Conservation (phyloP, 2,329 filamentous ascomycete species). For the Aspergillus caelatus region DNA sequence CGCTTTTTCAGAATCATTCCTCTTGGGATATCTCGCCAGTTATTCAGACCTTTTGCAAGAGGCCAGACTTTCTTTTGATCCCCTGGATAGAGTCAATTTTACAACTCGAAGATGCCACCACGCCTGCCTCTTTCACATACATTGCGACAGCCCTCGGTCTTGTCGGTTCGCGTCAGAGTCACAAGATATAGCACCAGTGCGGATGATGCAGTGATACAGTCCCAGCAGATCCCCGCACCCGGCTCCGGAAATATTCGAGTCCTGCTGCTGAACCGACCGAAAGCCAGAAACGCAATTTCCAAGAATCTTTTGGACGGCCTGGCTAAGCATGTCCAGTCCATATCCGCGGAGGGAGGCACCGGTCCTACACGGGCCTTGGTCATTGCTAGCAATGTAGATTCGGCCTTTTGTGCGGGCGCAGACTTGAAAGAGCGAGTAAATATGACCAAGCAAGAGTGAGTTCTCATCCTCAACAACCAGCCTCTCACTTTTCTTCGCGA, state of each 20-base stretch:
- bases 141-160: constrained; percentile 21
- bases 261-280: constrained; percentile 81
- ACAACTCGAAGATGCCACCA: constrained; percentile 31
- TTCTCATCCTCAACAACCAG: not conserved
- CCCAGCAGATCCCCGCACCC: constrained; percentile 75
- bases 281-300: constrained; percentile 89
- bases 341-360: constrained; percentile 62
- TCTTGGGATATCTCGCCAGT: not conserved
- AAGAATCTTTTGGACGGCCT: constrained; percentile 73
- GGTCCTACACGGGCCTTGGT: constrained; percentile 77
- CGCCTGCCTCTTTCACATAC: constrained; percentile 31
- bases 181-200: constrained; percentile 38
- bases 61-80: not conserved
- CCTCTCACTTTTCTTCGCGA: not conserved
- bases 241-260: constrained; percentile 83
- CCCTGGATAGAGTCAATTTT: not conserved
- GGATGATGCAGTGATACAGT: constrained; percentile 57
- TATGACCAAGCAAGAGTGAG: constrained; percentile 78
- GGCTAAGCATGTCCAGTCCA: constrained; percentile 69
- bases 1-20: too few species aligned
- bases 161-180: constrained; percentile 32
- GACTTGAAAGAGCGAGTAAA: constrained; percentile 85
- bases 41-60: not conserved
- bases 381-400: constrained; percentile 80
- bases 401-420: constrained; percentile 89